These are phyloP conservation scores for Viola pubescens DNA, from an alignment of 441 rosid species.

Conservation along the genomic window DNA sequence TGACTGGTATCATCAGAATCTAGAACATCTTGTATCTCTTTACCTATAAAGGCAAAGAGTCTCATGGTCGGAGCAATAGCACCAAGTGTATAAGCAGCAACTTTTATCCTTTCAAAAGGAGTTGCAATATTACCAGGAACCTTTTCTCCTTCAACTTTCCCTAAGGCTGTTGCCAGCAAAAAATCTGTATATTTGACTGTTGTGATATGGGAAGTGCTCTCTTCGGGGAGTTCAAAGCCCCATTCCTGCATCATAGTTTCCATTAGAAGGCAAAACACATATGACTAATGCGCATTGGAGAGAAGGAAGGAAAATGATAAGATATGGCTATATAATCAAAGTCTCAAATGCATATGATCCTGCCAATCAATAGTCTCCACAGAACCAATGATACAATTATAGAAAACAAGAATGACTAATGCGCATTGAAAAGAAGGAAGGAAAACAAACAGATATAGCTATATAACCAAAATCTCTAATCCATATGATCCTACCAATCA, in stretches of 20 bases:
- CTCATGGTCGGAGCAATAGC: slow-evolving; percentile 84
- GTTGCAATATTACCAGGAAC: slow-evolving; percentile 70
- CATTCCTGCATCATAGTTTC: slow-evolving; percentile 52
- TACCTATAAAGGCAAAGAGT: slow-evolving; percentile 55
- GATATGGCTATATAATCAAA: not conserved
- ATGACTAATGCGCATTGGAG: not conserved
- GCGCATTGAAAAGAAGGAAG: not conserved
- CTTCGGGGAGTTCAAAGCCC: slow-evolving; percentile 47
- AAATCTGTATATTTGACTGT: slow-evolving; percentile 62
- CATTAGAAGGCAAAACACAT: slow-evolving; percentile 10
- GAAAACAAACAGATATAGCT: not conserved
- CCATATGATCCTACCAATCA: not conserved
- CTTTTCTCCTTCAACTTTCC: slow-evolving; percentile 65
- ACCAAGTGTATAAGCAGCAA: slow-evolving; percentile 76
- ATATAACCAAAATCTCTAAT: not conserved
- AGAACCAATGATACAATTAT: not conserved
- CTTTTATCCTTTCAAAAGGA: slow-evolving; percentile 82
- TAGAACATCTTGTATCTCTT: slow-evolving; percentile 44
- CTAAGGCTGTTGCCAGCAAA: slow-evolving; percentile 79
- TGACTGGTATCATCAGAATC: slow-evolving; percentile 37
- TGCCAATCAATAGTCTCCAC: not conserved
- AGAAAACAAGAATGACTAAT: not conserved
- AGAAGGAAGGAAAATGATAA: not conserved
- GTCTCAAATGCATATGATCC: not conserved
- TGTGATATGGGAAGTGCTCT: slow-evolving; percentile 38